Evolutionary conservation across 331 rosid species (phyloP), one percentile per base, ranked within the genome.

Genomic region (Quercus tomentella): DNA sequence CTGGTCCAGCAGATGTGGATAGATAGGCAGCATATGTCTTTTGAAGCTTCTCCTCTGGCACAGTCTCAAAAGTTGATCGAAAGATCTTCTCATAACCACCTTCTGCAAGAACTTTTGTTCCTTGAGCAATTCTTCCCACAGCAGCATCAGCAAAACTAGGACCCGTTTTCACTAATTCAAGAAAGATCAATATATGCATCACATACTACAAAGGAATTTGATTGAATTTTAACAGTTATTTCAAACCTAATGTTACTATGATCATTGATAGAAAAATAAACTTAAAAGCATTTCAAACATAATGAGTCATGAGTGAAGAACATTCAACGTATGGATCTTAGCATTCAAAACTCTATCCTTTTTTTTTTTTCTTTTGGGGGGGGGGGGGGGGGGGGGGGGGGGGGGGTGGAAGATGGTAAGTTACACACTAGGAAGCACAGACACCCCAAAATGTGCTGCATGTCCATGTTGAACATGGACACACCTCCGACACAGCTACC

Each of bases 81-180:
- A 96, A 96, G 70, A 96, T 90, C 85, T 96, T 96, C 88, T 93
- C 99, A 67, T 96, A 89, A 60, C 99, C 99, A 61, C 99, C 99
- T 86, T 96, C 99, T 20, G 99, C 93, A 20, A 96, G 88, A 55
- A 96, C 99, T 82, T 93, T 96, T 17, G 98, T 91, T 18, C 97
- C 86, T 86, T 96, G 99, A 74, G 98, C 98, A 83, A 96, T 92
- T 83, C 98, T 96, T 76, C 95, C 96, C 41, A 93, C 99, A 25
- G 98, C 97, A 56, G 98, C 99, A 80, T 96, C 99, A 67, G 97
- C 90, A 88, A 96, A 87, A 83, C 98, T 93, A 21, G 97, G 99
- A 31, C 97, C 94, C n/a, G 98, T 96, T 82, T 89, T 96, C 92
- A 96, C 98, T 93, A 85, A 58, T 79, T 56, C 82, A 71, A 7